Percentiles rank a stretch among this genome's conserved stretches.
phyloP scores from a whole-genome alignment of 192 early-diverging fungal species.

The Linnemannia schmuckeri region DNA sequence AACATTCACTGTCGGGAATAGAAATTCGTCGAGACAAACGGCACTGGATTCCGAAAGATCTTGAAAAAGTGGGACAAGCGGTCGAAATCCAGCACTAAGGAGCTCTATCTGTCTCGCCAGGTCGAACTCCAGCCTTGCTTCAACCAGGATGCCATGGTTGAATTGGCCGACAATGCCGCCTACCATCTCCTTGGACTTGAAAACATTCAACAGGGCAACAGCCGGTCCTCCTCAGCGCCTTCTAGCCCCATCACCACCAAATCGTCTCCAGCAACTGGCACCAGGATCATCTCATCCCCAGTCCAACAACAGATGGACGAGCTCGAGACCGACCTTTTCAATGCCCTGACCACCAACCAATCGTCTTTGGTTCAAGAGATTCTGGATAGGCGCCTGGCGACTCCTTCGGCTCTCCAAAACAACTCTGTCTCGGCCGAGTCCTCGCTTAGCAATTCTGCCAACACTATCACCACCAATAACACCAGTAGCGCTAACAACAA shows the following conservation, averaged over 20 bases:
- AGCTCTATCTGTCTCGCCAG: constrained; percentile 96
- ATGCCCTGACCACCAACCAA: constrained; percentile 62
- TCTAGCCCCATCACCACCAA: constrained; percentile 50
- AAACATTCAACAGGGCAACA: constrained; percentile 67
- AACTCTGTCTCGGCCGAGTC: constrained; percentile 33
- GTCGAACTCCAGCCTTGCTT: constrained; percentile 99
- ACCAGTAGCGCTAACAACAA: constrained; percentile 25
- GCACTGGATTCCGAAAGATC: constrained; percentile 97
- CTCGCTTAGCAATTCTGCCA: constrained; percentile 21
- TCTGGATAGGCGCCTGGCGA: constrained; percentile 60
- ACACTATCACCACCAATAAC: constrained; percentile 22
- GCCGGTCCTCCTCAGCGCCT: constrained; percentile 36
- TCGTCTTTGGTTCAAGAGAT: constrained; percentile 64
- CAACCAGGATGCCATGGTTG: constrained; percentile 92
- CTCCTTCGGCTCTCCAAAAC: constrained; percentile 59
- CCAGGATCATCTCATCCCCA: constrained; percentile 42
- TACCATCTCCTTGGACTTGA: constrained; percentile 84
- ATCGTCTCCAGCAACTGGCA: constrained; percentile 17
- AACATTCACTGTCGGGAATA: constrained; percentile 39
- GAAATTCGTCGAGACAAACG: constrained; percentile 98
- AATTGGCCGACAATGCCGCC: constrained; percentile 88
- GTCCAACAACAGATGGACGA: constrained; percentile 66
- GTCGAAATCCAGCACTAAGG: constrained; percentile 96
- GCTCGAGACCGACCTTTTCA: constrained; percentile 70
- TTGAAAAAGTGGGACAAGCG: constrained; percentile 99